A percentile compares a stretch with the other conserved stretches of the same genome.
These are phyloP conservation scores for Phyllosticta paracitricarpa DNA, from an alignment of 2,329 filamentous ascomycete genomes.

Conservation along the genomic window DNA sequence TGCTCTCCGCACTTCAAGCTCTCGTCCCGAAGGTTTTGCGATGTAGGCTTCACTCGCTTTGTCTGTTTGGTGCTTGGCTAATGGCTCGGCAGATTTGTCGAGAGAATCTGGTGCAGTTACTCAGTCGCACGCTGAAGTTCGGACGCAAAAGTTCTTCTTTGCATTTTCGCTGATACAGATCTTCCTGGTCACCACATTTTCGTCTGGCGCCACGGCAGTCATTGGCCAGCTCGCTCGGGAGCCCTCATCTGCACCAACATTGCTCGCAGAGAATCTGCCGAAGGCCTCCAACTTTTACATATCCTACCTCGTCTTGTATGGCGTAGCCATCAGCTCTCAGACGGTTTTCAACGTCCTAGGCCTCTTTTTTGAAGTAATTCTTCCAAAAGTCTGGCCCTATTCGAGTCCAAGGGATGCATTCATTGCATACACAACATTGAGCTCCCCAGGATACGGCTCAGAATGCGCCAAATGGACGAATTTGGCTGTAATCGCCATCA, in stretches of 20 bases:
- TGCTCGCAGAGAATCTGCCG: constrained; percentile 26
- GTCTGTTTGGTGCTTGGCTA: constrained; percentile 7
- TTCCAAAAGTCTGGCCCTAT: constrained; percentile 27
- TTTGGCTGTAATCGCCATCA: constrained; percentile 26
- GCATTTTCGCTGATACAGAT: constrained; percentile 33
- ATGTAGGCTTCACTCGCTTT: constrained; percentile 14
- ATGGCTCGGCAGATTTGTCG: constrained; percentile 22
- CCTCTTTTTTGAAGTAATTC: constrained; percentile 80
- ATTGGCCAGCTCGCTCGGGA: constrained; percentile 34
- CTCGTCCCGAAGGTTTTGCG: constrained; percentile 35
- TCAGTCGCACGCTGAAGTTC: constrained; percentile 34
- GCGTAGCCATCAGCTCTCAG: constrained; percentile 61
- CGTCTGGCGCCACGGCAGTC: constrained; percentile 32
- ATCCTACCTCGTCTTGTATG: constrained; percentile 31
- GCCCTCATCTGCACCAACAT: constrained; percentile 20
- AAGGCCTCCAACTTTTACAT: constrained; percentile 33
- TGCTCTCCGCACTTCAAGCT: constrained; percentile 35
- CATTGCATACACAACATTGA: constrained; percentile 33
- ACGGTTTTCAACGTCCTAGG: constrained; percentile 73
- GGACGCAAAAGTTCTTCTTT: constrained; percentile 30
- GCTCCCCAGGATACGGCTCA: constrained; percentile 34
- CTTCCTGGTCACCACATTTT: constrained; percentile 32
- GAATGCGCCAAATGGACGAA: constrained; percentile 40
- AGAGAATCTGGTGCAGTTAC: constrained; percentile 30
- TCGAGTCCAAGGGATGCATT: constrained; percentile 36